Evolutionary conservation across 2,329 filamentous ascomycete genomes (phyloP), one percentile per base, ranked within the genome.

Genomic region (Colletotrichum orbiculare): DNA sequence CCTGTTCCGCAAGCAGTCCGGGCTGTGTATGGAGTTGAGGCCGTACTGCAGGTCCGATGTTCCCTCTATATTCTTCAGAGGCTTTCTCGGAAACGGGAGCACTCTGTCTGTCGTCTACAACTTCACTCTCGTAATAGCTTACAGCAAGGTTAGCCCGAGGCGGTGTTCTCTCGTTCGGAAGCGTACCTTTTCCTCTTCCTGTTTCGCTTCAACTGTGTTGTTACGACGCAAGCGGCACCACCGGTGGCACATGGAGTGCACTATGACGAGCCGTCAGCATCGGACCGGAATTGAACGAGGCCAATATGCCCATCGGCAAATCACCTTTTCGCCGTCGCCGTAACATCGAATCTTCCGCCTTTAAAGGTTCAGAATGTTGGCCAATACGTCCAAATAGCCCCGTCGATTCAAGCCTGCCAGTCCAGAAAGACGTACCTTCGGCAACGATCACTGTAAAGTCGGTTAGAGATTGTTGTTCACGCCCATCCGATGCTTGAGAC

Each of bases 261-360:
- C 64, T 66, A 17, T 2, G 4, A 48, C 35, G 9, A 35, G 2
- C 13, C 13, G 11, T 10, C 9, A 9, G 25, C 25, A 41, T 34
- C 9, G 11, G n/a, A 17, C 4, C 4, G 9, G 33, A 17, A n/a
- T 15, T 46, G 43, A 17, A 46, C 15, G 9, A 10, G n/a, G 43
- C 6, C 25, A 17, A 25, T n/a, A 7, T n/a, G 43, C 43, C 25
- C 43, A n/a, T 15, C 6, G 41, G 41, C 11, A 43, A 12, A n/a
- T 50, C 25, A 60, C 65, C 47, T 67, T 63, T 10, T 64, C 61
- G 7, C 55, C 55, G 25, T 64, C 52, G 33, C 65, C 65, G 37
- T 64, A 50, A 54, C 65, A 67, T 39, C 65, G 45, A 2, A 67
- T 67, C 33, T 67, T 67, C 35, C 64, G 35, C 25, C 60, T 61